Conservation (phyloP, 768 basidiomycete species). For the Rhodotorula toruloides region DNA sequence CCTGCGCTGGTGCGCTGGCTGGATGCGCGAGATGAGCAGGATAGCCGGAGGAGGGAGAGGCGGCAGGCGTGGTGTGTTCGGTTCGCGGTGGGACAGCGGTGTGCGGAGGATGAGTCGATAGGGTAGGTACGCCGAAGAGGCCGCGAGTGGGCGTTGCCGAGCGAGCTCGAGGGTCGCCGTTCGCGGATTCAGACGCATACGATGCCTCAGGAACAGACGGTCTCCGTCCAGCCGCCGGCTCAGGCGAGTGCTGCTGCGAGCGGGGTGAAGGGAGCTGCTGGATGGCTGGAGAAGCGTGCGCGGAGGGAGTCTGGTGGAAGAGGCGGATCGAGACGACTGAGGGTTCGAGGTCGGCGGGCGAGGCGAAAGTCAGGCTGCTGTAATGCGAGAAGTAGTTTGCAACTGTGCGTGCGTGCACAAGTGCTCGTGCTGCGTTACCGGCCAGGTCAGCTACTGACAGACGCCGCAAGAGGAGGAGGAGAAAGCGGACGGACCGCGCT, state of each 20-base stretch:
- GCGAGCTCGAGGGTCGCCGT: background rate
- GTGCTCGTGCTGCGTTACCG: constrained; percentile 1
- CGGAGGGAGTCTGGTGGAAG: background rate
- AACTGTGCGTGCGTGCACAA: constrained; percentile 20
- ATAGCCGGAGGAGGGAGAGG: background rate
- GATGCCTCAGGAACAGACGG: background rate
- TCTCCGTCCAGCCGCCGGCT: background rate
- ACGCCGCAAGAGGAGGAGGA: background rate
- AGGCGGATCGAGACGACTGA: background rate
- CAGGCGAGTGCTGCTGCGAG: background rate
- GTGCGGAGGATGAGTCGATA: background rate
- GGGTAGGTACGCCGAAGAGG: background rate
- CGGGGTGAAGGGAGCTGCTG: background rate
- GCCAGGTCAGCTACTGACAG: background rate
- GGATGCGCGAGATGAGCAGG: background rate
- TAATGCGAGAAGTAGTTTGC: background rate
- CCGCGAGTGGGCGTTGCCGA: background rate
- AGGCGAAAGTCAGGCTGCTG: background rate
- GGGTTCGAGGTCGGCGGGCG: constrained; percentile 1
- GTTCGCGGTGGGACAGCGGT: background rate
- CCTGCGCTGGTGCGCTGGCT: background rate
- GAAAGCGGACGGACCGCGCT: constrained; percentile 11
- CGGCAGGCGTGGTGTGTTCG: background rate
- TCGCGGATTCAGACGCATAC: background rate
- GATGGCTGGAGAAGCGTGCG: background rate